Conservation (phyloP, 2,329 filamentous ascomycete species). For the Diaporthe eres region DNA sequence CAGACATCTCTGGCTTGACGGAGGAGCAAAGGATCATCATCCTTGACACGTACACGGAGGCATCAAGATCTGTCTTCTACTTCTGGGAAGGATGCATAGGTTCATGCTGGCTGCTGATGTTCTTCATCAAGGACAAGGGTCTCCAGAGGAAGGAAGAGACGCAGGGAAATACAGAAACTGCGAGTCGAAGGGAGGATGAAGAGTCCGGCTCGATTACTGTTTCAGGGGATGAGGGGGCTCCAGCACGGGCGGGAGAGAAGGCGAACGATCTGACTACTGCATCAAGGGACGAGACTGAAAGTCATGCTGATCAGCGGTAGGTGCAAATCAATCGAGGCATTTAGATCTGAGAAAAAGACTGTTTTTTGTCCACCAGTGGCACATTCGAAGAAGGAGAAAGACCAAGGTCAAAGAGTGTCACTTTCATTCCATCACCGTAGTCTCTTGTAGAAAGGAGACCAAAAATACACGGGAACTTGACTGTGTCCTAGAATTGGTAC, state of each 20-base stretch:
- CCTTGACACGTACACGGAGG: constrained; percentile 37
- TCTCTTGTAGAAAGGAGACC: neutral
- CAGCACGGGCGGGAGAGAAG: neutral
- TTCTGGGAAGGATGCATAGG: constrained; percentile 40
- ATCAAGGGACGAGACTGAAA: neutral
- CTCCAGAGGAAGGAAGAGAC: constrained; percentile 39
- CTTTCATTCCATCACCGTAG: neutral
- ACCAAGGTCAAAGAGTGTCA: too few species aligned
- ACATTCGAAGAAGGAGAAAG: neutral
- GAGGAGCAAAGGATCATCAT: constrained; percentile 40
- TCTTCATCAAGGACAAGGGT: constrained; percentile 40
- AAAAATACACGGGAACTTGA: neutral
- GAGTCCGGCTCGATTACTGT: constrained; percentile 7
- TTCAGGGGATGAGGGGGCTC: constrained; percentile 17
- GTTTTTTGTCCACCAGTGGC: neutral
- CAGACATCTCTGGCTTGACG: constrained; percentile 51
- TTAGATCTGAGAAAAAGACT: neutral
- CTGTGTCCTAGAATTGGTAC: too few species aligned
- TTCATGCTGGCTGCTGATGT: constrained; percentile 35
- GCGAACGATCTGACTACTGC: neutral
- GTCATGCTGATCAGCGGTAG: neutral
- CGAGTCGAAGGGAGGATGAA: neutral
- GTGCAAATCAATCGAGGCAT: neutral
- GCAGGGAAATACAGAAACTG: neutral
- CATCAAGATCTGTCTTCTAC: constrained; percentile 40